Percentiles rank a stretch among this genome's conserved stretches.
Evolutionary conservation across 208 protist genomes (phyloP).

Genomic region (Wallacemonas collosoma): DNA sequence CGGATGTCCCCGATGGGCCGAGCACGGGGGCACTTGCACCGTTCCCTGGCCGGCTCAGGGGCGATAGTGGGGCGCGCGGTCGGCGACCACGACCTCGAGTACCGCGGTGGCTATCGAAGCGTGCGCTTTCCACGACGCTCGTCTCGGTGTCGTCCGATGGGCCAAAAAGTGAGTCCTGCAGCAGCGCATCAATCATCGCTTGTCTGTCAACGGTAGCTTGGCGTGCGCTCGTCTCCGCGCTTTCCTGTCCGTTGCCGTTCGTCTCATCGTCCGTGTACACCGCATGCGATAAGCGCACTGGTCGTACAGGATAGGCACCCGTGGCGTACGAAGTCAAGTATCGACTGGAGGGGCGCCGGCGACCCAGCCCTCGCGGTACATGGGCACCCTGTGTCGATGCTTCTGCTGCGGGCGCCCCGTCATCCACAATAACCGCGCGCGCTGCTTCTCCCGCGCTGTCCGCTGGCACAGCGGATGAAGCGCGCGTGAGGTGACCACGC

Average conservation of each 20-base stretch:
- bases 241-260: neutral
- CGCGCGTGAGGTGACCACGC: neutral
- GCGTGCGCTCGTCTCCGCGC: neutral
- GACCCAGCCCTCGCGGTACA: neutral
- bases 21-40: neutral
- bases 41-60: neutral
- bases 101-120: neutral
- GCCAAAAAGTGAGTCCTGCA: conserved; percentile 1
- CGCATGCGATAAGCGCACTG: neutral
- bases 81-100: neutral
- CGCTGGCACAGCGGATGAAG: neutral
- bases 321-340: conserved; percentile 21
- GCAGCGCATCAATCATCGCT: conserved; percentile 5
- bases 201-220: neutral
- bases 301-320: conserved; percentile 25
- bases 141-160: conserved; percentile 1
- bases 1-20: neutral
- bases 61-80: neutral
- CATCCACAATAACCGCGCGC: neutral
- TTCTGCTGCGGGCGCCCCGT: neutral
- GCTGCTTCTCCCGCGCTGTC: neutral
- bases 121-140: neutral
- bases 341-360: conserved; percentile 3
- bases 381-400: no score
- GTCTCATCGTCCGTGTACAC: neutral